A percentile compares a stretch with the other conserved stretches of the same genome.
Evolutionary conservation across 2,329 filamentous ascomycete species (phyloP).

Genomic region (Ceratocystis ficicola): DNA sequence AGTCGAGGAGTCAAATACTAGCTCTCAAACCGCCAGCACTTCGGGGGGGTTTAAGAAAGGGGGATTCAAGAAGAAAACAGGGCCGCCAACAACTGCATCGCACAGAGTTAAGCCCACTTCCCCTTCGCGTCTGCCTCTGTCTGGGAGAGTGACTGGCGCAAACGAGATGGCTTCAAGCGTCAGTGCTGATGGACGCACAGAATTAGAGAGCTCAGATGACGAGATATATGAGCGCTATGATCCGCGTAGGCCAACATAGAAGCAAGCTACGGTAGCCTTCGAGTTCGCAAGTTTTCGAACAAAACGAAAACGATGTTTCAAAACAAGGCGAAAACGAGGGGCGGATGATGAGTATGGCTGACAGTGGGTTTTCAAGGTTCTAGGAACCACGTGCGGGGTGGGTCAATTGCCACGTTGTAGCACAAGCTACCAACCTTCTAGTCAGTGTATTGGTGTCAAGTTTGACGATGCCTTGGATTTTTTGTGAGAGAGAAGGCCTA

Average conservation of each 20-base stretch:
- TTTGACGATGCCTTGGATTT: no score
- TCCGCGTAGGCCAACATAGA: slow-evolving; percentile 42
- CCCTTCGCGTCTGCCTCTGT: background rate
- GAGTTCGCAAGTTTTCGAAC: no score
- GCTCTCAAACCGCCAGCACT: background rate
- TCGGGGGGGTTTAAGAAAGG: slow-evolving; percentile 50
- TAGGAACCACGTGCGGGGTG: no score
- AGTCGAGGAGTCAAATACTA: slow-evolving; percentile 24
- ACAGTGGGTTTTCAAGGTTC: no score
- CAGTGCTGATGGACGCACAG: background rate
- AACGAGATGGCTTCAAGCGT: background rate
- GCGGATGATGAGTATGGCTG: no score
- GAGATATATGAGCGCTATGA: slow-evolving; percentile 60
- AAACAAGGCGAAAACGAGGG: no score
- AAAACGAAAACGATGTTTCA: no score
- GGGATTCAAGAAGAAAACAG: slow-evolving; percentile 71
- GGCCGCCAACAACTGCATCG: slow-evolving; percentile 52
- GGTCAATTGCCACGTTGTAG: no score
- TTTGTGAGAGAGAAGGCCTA: no score
- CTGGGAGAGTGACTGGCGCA: background rate
- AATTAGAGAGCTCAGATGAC: slow-evolving; percentile 41
- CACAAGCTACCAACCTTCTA: no score
- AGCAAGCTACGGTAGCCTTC: no score
- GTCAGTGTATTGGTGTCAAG: no score
- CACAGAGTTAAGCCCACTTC: slow-evolving; percentile 35